A percentile compares a stretch with the other conserved stretches of the same genome.
phyloP scores from a whole-genome alignment of 306 rosid species.

The Dryas octopetala region DNA sequence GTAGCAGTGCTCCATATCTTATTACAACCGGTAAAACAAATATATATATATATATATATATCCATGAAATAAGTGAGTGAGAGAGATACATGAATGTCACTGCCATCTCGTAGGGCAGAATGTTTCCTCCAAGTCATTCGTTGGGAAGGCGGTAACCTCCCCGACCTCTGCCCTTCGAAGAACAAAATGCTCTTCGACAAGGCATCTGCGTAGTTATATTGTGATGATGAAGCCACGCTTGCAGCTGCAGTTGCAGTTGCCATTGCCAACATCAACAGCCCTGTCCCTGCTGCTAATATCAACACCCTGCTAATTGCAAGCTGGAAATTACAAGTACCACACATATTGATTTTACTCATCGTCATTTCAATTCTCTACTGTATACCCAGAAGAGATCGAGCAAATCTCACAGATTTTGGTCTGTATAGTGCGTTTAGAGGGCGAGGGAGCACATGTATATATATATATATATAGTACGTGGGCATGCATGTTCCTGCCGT shows the following conservation, averaged over 20 bases:
- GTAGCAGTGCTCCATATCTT: too few relatives aligned
- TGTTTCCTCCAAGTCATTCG: slow-evolving; percentile 21
- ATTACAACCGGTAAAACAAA: too few relatives aligned
- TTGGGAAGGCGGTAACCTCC: slow-evolving; percentile 11
- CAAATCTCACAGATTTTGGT: too few relatives aligned
- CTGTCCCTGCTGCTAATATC: not conserved
- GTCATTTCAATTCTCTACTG: too few relatives aligned
- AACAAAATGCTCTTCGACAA: slow-evolving; percentile 18
- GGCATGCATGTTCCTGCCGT: too few relatives aligned
- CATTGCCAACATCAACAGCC: not conserved
- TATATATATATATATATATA: too few relatives aligned
- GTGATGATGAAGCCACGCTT: not conserved
- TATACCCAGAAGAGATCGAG: too few relatives aligned
- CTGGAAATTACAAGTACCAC: not conserved
- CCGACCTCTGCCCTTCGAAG: slow-evolving; percentile 25
- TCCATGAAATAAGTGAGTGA: too few relatives aligned
- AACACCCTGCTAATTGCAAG: not conserved
- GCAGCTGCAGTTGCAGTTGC: not conserved
- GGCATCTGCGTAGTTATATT: slow-evolving; percentile 13
- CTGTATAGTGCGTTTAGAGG: too few relatives aligned
- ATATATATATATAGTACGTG: too few relatives aligned
- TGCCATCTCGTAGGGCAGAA: slow-evolving; percentile 16
- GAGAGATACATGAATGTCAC: not conserved
- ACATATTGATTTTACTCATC: not conserved
- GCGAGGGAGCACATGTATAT: too few relatives aligned